These are phyloP conservation scores for Hamamelis virginiana DNA, from an alignment of 164 flowering plant species.

Conservation along the genomic window DNA sequence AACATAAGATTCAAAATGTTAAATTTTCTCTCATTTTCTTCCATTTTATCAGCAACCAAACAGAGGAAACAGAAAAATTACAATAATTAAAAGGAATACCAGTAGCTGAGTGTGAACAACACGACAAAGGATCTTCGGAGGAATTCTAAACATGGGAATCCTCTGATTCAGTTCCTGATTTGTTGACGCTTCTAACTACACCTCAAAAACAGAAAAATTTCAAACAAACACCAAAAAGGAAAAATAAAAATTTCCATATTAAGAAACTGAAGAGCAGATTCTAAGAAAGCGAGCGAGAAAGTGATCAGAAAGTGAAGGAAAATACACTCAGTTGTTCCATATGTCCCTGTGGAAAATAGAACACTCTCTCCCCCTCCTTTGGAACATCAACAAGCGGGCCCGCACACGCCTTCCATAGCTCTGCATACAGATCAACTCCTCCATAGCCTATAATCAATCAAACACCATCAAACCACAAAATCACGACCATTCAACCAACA, in stretches of 20 bases:
- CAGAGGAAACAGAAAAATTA: background rate
- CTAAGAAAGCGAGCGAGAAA: too few species aligned
- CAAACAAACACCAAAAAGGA: background rate
- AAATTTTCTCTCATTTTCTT: background rate
- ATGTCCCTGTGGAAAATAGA: constrained; percentile 89
- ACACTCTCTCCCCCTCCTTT: constrained; percentile 56
- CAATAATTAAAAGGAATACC: constrained; percentile 32
- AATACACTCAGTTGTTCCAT: constrained; percentile 72
- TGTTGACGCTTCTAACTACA: constrained; percentile 79
- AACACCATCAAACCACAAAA: constrained; percentile 4
- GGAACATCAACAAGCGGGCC: constrained; percentile 93
- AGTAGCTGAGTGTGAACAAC: constrained; percentile 53
- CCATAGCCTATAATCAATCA: constrained; percentile 10
- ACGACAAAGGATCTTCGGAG: constrained; percentile 73
- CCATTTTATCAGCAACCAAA: constrained; percentile 1
- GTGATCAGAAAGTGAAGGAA: background rate
- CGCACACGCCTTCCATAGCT: constrained; percentile 87
- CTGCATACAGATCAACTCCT: constrained; percentile 53
- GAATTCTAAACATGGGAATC: constrained; percentile 60
- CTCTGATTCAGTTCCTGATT: constrained; percentile 71
- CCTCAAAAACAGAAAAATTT: constrained; percentile 11
- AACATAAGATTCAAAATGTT: background rate
- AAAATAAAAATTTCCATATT: background rate
- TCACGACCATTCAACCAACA: constrained; percentile 10
- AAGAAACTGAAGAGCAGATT: background rate